Evolutionary conservation across 2,329 filamentous ascomycete species (phyloP).

Genomic region (Arthroderma sp.): DNA sequence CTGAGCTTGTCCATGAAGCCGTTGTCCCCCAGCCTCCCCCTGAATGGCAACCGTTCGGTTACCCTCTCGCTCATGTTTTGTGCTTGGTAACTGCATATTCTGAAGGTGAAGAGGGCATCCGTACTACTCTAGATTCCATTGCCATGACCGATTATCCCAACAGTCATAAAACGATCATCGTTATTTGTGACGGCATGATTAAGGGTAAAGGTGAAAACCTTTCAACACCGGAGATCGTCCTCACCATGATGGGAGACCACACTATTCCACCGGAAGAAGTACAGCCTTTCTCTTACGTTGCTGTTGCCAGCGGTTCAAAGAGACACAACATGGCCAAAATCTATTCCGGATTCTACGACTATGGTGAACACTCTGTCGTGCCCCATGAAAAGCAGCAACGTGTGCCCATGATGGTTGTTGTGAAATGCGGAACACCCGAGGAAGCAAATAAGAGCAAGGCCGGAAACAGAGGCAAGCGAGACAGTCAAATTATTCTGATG

Average conservation of each 20-base stretch:
- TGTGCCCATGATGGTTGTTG: slow-evolving; percentile 92
- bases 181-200: slow-evolving; percentile 95
- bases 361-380: slow-evolving; percentile 67
- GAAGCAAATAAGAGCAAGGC: slow-evolving; percentile 73
- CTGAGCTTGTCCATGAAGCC: slow-evolving; percentile 90
- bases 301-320: slow-evolving; percentile 88
- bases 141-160: slow-evolving; percentile 98
- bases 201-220: slow-evolving; percentile 81
- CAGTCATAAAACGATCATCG: slow-evolving; percentile 92
- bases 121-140: slow-evolving; percentile 89
- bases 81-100: slow-evolving; percentile 96
- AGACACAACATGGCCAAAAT: slow-evolving; percentile 99
- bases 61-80: slow-evolving; percentile 82
- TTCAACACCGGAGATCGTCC: slow-evolving; percentile 78
- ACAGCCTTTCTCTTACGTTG: slow-evolving; percentile 85
- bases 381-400: slow-evolving; percentile 82
- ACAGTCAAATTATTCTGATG: slow-evolving; percentile 98
- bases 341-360: slow-evolving; percentile 96
- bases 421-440: slow-evolving; percentile 88
- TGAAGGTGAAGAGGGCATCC: slow-evolving; percentile 81
- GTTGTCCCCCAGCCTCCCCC: slow-evolving; percentile 93
- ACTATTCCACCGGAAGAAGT: slow-evolving; percentile 70
- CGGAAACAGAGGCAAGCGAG: slow-evolving; percentile 94
- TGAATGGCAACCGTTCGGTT: slow-evolving; percentile 96
- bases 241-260: slow-evolving; percentile 91